Base-by-base conservation (phyloP, 331 rosid species). In the Saraca asoca region DNA sequence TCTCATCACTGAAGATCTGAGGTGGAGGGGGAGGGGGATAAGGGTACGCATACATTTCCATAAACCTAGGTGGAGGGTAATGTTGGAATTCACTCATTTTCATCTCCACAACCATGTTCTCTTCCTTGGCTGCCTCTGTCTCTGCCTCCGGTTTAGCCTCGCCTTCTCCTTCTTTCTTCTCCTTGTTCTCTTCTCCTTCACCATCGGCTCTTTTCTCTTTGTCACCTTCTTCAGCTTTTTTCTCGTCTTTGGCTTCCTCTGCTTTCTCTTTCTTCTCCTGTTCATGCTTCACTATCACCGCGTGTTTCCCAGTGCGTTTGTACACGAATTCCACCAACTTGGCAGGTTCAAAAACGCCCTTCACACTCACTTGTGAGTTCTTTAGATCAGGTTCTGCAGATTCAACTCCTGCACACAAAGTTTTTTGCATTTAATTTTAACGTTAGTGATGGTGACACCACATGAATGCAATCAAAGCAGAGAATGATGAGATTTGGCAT, bases 1-100 rank as follows among this genome's bases (percentile, higher is more conserved):
- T 88, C 73, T 91, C 98, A 61, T 91, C 97, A 45, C 97, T 91
- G 87, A 91, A 91, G 73, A 88, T 83, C 84, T 91, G 96, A 0
- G 95, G 96, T 0, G 84, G 53, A 43, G 12, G 11, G 33, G 64
- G 70, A 0, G 12, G 11, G 33, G 64, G 70, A 0, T 33, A 64
- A 17, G 88, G 80, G 51, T 80, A 63, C 0, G 88, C 51, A 64
- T 85, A 59, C 63, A 51, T 31, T 45, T 84, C 95, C 81, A 63
- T 56, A 0, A 81, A 51, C 43, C 60, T 70, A 24, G 31, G 31
- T 16, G 79, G 76, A 14, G 87, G 92, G 63, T 76, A 54, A 48
- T 66, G 46, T 8, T 66, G 56, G 51, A 62, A 79, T 42, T 84
- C 93, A 41, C 70, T 85, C 64, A 2, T 83, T 70, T 75, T 84